Percentiles rank a stretch among this genome's conserved stretches.
phyloP scores from a whole-genome alignment of 768 basidiomycete genomes.

The Trametes sanguinea region DNA sequence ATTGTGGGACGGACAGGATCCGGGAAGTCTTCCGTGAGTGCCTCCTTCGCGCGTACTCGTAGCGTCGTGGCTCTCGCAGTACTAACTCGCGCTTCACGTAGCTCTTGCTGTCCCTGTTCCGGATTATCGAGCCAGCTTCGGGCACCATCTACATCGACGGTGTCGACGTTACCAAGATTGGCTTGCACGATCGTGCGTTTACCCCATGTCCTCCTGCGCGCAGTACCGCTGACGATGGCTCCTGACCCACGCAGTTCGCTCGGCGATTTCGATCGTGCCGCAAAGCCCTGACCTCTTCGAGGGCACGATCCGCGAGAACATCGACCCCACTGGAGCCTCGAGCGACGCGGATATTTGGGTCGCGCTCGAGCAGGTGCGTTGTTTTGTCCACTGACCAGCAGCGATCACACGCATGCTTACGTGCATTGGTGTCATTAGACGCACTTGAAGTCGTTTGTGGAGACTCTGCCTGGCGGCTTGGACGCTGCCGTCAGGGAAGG shows the following conservation, averaged over 20 bases:
- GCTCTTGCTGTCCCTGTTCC: conserved; percentile 72
- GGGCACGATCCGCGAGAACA: conserved; percentile 74
- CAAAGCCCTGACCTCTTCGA: conserved; percentile 60
- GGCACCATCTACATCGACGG: conserved; percentile 75
- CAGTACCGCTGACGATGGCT: conserved; percentile 1
- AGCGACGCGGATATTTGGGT: conserved; percentile 85
- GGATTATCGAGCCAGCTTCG: conserved; percentile 69
- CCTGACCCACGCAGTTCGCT: conserved; percentile 53
- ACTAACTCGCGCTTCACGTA: conserved; percentile 24
- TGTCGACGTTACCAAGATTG: conserved; percentile 74
- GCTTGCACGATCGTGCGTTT: conserved; percentile 65
- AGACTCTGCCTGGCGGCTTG: conserved; percentile 62
- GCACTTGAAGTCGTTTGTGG: conserved; percentile 68
- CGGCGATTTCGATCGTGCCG: conserved; percentile 82
- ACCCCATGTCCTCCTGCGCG: neutral
- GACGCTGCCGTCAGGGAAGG: conserved; percentile 78
- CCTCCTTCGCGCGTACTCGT: neutral
- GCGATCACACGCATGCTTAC: neutral
- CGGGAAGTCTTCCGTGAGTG: conserved; percentile 70
- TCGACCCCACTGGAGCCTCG: conserved; percentile 80
- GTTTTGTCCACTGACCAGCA: neutral
- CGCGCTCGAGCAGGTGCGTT: conserved; percentile 68
- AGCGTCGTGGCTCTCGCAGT: neutral
- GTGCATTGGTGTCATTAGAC: conserved; percentile 41
- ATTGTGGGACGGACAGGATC: conserved; percentile 84